Percentiles rank a stretch among this genome's conserved stretches.
Conservation (phyloP, 2,329 filamentous ascomycete species). For the Hypoxylon sp. region DNA sequence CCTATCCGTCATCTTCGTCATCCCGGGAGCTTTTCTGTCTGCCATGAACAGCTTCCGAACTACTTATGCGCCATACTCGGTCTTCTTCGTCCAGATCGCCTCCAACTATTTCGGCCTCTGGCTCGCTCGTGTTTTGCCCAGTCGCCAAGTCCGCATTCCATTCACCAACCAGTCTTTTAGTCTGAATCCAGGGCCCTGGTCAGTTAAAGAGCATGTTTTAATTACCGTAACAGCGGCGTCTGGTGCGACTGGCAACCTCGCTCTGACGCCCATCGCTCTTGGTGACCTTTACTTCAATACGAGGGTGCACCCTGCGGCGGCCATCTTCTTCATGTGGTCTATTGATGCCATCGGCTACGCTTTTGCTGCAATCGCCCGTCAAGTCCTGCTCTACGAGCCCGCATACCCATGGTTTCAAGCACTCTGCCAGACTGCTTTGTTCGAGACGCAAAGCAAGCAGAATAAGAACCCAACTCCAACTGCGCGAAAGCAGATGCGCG, state of each 20-base stretch:
- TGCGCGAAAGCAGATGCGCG: slow-evolving; percentile 67
- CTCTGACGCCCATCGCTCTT: slow-evolving; percentile 67
- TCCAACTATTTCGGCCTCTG: slow-evolving; percentile 69
- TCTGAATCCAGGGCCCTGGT: slow-evolving; percentile 70
- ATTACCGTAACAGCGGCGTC: slow-evolving; percentile 69
- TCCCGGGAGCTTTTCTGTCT: slow-evolving; percentile 70
- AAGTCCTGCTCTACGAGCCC: slow-evolving; percentile 71
- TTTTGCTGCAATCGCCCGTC: slow-evolving; percentile 70
- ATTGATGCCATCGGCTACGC: slow-evolving; percentile 72
- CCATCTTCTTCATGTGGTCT: slow-evolving; percentile 72
- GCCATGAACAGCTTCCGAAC: slow-evolving; percentile 71
- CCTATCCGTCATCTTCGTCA: slow-evolving; percentile 67
- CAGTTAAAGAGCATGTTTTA: slow-evolving; percentile 71
- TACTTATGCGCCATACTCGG: slow-evolving; percentile 70
- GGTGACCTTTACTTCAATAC: slow-evolving; percentile 71
- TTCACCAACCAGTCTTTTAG: slow-evolving; percentile 65
- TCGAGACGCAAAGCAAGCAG: slow-evolving; percentile 69
- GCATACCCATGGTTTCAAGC: slow-evolving; percentile 68
- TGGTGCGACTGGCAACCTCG: slow-evolving; percentile 67
- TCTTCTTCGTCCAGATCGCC: slow-evolving; percentile 74
- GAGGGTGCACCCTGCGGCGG: slow-evolving; percentile 66
- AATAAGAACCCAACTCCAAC: slow-evolving; percentile 64
- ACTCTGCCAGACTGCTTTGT: slow-evolving; percentile 69
- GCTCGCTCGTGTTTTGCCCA: slow-evolving; percentile 66
- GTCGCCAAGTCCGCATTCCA: slow-evolving; percentile 63